These are phyloP conservation scores for Aciculoconidium aculeatum DNA, from an alignment of 805 yeast species.

Conservation along the genomic window DNA sequence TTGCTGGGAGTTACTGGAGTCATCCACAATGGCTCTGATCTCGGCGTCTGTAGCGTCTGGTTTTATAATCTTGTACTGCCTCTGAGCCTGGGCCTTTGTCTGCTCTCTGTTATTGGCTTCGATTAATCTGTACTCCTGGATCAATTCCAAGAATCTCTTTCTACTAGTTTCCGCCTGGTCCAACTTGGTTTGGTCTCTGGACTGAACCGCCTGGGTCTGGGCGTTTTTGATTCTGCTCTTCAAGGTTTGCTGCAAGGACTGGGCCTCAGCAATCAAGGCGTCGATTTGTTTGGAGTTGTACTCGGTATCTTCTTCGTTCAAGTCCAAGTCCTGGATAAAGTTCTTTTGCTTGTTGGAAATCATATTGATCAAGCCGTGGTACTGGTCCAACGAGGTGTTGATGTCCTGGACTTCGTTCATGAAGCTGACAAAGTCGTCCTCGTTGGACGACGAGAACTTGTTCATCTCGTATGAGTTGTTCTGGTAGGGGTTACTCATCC, in stretches of 20 bases:
- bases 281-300: conserved; percentile 73
- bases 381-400: conserved; percentile 37
- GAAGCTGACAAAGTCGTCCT: conserved; percentile 38
- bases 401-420: conserved; percentile 43
- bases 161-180: conserved; percentile 89
- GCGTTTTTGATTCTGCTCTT: conserved; percentile 72
- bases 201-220: conserved; percentile 58
- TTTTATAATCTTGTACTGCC: conserved; percentile 86
- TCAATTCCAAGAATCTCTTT: conserved; percentile 75
- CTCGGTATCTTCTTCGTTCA: conserved; percentile 44
- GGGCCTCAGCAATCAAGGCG: conserved; percentile 68
- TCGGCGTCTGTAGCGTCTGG: conserved; percentile 82
- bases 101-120: conserved; percentile 84
- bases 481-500: conserved; percentile 34
- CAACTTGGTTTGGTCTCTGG: conserved; percentile 66
- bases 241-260: conserved; percentile 68
- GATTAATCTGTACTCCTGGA: conserved; percentile 79
- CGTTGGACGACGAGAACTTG: conserved; percentile 21
- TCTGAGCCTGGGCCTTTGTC: conserved; percentile 80
- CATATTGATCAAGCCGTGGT: conserved; percentile 32
- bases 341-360: conserved; percentile 37
- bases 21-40: conserved; percentile 79
- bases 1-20: conserved; percentile 72
- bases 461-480: conserved; percentile 25
- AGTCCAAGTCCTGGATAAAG: conserved; percentile 36